A percentile compares a stretch with the other conserved stretches of the same genome.
Conservation (phyloP, 768 basidiomycete species). For the Agrocybe praecox region DNA sequence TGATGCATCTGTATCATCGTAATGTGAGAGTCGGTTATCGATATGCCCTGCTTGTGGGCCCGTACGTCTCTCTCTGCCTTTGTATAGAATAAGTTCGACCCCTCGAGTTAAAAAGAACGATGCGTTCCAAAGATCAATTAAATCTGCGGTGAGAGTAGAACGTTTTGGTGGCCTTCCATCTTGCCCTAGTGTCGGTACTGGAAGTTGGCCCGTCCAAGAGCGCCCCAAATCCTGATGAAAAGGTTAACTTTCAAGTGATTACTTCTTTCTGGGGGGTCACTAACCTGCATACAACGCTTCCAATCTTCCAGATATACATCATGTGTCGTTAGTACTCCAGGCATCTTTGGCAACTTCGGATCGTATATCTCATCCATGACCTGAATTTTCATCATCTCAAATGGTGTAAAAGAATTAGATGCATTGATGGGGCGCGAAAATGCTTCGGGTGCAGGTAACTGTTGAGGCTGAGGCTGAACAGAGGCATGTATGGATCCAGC, state of each 20-base stretch:
- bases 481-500: constrained; percentile 27
- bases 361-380: constrained; percentile 79
- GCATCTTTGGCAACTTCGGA: constrained; percentile 66
- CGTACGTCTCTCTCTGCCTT: constrained; percentile 77
- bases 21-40: constrained; percentile 55
- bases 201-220: constrained; percentile 78
- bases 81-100: constrained; percentile 81
- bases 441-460: constrained; percentile 66
- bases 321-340: constrained; percentile 68
- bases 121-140: constrained; percentile 79
- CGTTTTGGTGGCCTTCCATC: constrained; percentile 56
- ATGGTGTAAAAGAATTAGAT: constrained; percentile 66
- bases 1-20: constrained; percentile 43
- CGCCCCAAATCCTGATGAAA: constrained; percentile 63
- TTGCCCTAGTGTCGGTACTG: constrained; percentile 52
- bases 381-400: constrained; percentile 70
- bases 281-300: constrained; percentile 76
- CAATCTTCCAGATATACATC: constrained; percentile 82
- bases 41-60: constrained; percentile 56
- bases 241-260: background rate
- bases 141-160: constrained; percentile 63
- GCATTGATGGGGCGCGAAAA: constrained; percentile 76
- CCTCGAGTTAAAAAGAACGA: constrained; percentile 76
- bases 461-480: constrained; percentile 30
- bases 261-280: constrained; percentile 19